A percentile compares a stretch with the other conserved stretches of the same genome.
These are phyloP conservation scores for Teunomyces lycoperdinae DNA, from an alignment of 805 yeast species.

Conservation along the genomic window DNA sequence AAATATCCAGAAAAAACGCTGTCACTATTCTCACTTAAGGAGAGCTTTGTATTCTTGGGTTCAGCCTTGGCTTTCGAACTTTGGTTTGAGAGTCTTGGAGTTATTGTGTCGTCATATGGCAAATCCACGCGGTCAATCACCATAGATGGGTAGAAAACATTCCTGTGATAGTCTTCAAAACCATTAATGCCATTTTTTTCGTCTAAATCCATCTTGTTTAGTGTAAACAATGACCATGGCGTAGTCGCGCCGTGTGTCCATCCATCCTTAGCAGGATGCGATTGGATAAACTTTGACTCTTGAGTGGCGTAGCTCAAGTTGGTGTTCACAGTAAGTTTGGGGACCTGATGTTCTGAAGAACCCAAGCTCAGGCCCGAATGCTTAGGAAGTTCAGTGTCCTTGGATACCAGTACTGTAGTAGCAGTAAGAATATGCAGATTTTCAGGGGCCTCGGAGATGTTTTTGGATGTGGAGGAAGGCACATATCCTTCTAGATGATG, in stretches of 20 bases:
- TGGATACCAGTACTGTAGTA: no score
- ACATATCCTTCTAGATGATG: not conserved
- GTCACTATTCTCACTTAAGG: constrained; percentile 7
- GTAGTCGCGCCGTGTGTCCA: constrained; percentile 30
- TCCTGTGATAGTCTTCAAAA: constrained; percentile 12
- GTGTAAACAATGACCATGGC: constrained; percentile 28
- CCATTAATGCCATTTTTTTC: constrained; percentile 11
- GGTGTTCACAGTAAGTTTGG: not conserved
- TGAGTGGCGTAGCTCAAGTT: not conserved
- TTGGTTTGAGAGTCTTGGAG: not conserved
- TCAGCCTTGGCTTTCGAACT: not conserved
- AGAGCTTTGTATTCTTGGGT: not conserved
- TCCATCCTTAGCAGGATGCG: not conserved
- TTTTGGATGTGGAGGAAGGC: not conserved
- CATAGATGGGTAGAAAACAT: constrained; percentile 19
- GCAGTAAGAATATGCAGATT: not conserved
- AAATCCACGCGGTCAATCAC: constrained; percentile 19
- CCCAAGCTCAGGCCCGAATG: not conserved
- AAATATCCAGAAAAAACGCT: constrained; percentile 26
- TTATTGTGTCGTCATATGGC: not conserved
- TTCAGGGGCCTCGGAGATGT: not conserved
- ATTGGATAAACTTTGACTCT: not conserved
- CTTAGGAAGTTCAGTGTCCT: no score
- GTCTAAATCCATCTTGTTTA: constrained; percentile 9
- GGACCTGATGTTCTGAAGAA: not conserved